A percentile compares a stretch with the other conserved stretches of the same genome.
Conservation (phyloP, 208 protist genomes). For the Herpetomonas tarakana region DNA sequence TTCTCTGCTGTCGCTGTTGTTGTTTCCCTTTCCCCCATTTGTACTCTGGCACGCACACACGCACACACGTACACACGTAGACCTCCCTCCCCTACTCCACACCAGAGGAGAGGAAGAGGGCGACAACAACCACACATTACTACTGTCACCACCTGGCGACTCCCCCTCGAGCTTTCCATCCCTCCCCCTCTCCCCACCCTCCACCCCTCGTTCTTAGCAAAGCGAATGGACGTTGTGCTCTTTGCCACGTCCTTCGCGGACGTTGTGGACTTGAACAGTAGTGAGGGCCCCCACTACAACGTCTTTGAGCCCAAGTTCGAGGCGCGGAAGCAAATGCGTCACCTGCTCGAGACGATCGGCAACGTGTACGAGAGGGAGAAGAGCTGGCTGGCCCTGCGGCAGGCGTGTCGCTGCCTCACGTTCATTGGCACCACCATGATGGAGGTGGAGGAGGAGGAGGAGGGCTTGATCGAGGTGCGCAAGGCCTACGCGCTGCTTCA, state of each 20-base stretch:
- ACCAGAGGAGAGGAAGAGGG: too few species aligned
- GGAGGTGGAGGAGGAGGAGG: slow-evolving; percentile 72
- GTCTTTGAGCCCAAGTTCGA: slow-evolving; percentile 74
- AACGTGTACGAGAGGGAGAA: slow-evolving; percentile 48
- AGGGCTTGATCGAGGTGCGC: slow-evolving; percentile 43
- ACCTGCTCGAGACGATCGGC: slow-evolving; percentile 51
- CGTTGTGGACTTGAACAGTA: slow-evolving; percentile 48
- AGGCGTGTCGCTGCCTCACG: slow-evolving; percentile 62
- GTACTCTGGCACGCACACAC: neutral
- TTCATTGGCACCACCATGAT: slow-evolving; percentile 74
- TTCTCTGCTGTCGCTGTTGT: neutral
- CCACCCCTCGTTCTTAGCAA: too few species aligned
- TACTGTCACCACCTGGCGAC: too few species aligned
- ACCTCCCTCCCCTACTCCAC: too few species aligned
- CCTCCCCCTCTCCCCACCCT: too few species aligned
- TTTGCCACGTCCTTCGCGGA: slow-evolving; percentile 50
- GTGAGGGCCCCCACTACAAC: slow-evolving; percentile 69
- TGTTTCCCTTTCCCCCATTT: neutral
- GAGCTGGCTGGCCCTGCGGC: slow-evolving; percentile 33
- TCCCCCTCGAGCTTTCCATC: too few species aligned
- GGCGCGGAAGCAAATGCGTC: slow-evolving; percentile 55
- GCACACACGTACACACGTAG: slow-evolving; percentile 2
- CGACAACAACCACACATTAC: too few species aligned
- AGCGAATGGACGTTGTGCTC: slow-evolving; percentile 45
- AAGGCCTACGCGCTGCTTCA: slow-evolving; percentile 47